Conservation (phyloP, 2,329 filamentous ascomycete genomes). For the Aureobasidium sp. region DNA sequence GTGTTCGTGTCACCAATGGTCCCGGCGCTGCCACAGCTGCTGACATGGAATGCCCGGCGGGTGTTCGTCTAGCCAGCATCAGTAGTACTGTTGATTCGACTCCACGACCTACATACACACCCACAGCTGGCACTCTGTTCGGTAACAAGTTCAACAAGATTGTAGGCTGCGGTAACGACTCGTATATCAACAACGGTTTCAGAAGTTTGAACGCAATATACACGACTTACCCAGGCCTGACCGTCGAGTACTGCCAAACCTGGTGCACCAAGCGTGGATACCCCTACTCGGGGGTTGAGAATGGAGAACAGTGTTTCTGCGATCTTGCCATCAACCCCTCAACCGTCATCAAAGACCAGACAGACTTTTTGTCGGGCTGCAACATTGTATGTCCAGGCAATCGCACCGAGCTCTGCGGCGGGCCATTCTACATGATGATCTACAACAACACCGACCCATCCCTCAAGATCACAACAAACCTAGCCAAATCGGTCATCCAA, state of each 20-base stretch:
- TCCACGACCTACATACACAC: conserved; percentile 23
- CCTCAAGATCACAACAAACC: conserved; percentile 19
- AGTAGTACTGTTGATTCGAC: conserved; percentile 24
- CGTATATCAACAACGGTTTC: conserved; percentile 14
- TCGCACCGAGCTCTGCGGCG: conserved; percentile 24
- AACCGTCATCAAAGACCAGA: conserved; percentile 17
- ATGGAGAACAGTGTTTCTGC: conserved; percentile 28
- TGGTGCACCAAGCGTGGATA: conserved; percentile 25
- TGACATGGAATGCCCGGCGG: conserved; percentile 24
- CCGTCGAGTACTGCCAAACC: conserved; percentile 27
- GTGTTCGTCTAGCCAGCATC: conserved; percentile 19
- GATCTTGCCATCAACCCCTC: conserved; percentile 26
- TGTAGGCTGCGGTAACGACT: conserved; percentile 31
- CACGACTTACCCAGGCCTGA: conserved; percentile 25
- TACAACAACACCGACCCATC: conserved; percentile 27
- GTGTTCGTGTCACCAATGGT: conserved; percentile 26
- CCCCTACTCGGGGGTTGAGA: conserved; percentile 26
- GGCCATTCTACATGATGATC: conserved; percentile 22
- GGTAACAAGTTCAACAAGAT: conserved; percentile 26
- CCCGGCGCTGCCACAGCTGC: conserved; percentile 24
- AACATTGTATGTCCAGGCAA: conserved; percentile 22
- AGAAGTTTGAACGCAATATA: conserved; percentile 21
- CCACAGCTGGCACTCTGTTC: conserved; percentile 20
- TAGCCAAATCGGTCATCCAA: conserved; percentile 12
- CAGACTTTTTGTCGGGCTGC: conserved; percentile 24